Evolutionary conservation across 2,329 filamentous ascomycete species (phyloP).

Genomic region (Neophaeococcomyces aloes): DNA sequence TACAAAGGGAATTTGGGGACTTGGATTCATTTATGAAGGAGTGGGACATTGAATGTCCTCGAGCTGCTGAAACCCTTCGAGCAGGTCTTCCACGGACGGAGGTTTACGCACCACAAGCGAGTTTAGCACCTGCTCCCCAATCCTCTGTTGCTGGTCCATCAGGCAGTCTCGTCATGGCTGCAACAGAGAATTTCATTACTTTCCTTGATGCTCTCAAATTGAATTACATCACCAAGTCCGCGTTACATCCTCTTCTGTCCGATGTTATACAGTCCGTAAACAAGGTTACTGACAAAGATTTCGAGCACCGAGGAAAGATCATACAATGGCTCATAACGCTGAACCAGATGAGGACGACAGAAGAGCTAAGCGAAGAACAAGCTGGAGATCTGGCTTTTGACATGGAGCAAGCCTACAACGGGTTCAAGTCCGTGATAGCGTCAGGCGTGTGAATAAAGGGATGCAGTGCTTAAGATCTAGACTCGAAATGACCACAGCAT

Average conservation of each 20-base stretch:
- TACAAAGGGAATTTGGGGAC: conserved; percentile 77
- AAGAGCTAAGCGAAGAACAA: conserved; percentile 79
- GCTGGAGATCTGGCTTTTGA: conserved; percentile 82
- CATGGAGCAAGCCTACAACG: conserved; percentile 87
- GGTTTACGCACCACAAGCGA: conserved; percentile 23
- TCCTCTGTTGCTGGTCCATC: conserved; percentile 32
- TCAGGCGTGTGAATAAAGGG: no score
- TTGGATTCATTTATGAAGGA: conserved; percentile 82
- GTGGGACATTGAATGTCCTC: conserved; percentile 91
- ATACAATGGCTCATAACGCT: conserved; percentile 96
- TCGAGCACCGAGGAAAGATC: conserved; percentile 92
- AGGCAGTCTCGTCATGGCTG: conserved; percentile 67
- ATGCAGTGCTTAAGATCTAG: no score
- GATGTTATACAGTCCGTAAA: conserved; percentile 97
- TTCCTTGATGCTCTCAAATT: conserved; percentile 91
- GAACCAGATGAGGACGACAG: conserved; percentile 94
- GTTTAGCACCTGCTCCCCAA: conserved; percentile 2
- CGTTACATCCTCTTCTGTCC: conserved; percentile 85
- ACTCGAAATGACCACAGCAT: no score
- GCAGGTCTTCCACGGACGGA: conserved; percentile 70
- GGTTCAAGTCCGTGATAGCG: conserved; percentile 54
- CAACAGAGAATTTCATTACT: conserved; percentile 97
- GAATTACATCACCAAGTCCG: conserved; percentile 86
- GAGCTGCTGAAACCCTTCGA: conserved; percentile 82
- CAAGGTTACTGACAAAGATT: conserved; percentile 89